Conservation (phyloP, 2,329 filamentous ascomycete species). For the Phialocephala subalpina region DNA sequence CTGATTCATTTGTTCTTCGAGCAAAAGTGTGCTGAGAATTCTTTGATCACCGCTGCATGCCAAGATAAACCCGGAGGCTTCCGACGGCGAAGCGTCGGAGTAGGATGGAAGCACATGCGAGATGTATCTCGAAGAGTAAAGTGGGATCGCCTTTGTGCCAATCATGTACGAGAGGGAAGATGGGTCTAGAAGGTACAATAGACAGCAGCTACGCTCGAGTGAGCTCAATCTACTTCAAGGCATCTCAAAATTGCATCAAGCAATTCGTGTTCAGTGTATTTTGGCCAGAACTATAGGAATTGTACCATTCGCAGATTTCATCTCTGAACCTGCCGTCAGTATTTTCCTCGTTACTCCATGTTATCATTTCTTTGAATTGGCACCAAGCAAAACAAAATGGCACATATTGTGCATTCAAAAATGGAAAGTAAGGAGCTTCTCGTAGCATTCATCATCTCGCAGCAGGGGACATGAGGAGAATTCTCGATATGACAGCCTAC, state of each 20-base stretch:
- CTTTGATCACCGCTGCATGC: background rate
- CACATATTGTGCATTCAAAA: background rate
- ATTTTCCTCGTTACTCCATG: background rate
- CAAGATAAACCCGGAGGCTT: background rate
- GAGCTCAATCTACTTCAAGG: background rate
- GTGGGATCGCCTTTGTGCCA: background rate
- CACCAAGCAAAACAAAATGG: background rate
- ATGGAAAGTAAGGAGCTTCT: background rate
- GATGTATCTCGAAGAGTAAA: background rate
- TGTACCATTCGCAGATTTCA: too few species aligned
- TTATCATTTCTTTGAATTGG: background rate
- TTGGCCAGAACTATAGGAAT: background rate
- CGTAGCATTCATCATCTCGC: background rate
- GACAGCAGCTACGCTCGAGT: background rate
- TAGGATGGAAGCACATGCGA: background rate
- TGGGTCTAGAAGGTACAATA: background rate
- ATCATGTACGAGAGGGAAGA: background rate
- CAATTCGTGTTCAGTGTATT: background rate
- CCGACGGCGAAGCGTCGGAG: background rate
- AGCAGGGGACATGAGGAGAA: background rate
- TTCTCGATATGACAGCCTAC: background rate
- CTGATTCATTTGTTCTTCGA: conserved; percentile 1
- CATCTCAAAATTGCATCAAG: background rate
- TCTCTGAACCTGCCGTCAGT: too few species aligned
- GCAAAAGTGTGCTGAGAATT: background rate